Evolutionary conservation across 1,284 basidiomycete genomes (phyloP), one percentile per base, ranked within the genome.

Genomic region (Acaromyces ingoldii): DNA sequence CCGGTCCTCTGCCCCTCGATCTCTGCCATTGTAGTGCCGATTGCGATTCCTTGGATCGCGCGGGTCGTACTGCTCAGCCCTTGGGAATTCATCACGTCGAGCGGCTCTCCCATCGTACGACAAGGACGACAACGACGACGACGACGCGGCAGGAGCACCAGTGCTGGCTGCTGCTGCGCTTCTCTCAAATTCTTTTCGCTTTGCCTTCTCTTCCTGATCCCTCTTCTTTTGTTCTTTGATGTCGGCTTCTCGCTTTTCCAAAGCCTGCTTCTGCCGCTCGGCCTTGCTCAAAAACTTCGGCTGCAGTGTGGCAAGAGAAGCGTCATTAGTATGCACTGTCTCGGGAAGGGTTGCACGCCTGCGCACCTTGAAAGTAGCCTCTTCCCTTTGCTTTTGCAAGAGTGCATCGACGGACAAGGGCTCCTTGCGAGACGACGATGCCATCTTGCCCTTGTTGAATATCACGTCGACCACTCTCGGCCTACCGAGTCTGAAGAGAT

Each of bases 131-230:
- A 15, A 15, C 4, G 41, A 15, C 10, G 41, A 28, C n/a, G 38
- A 40, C 6, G 38, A 40, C 2, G 38, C 13, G 15, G 38, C n/a
- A 19, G 38, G 15, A 40, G 38, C 28, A 29, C 24, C 21, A 15
- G 41, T 15, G 24, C 24, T n/a, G n/a, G n/a, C n/a, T n/a, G n/a
- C n/a, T n/a, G n/a, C n/a, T 4, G 45, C 63, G 37, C 86, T 83
- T 15, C 80, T 77, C 74, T 96, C 90, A 7, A 93, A 79, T 6
- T 70, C 74, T 51, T 86, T 83, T 34, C 88, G 79, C 57, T 87
- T 84, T 47, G 76, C 73, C 53, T 78, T 81, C 1, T 82, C 56
- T 4, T 79, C 76, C 40, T 87, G 84, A 55, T 82, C 83, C 58
- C 80, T 84, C 13, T 57, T 53, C 13, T 47, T 60, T 67, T 42